Evolutionary conservation across 768 basidiomycete species (phyloP).

Genomic region (Calocybe indica): DNA sequence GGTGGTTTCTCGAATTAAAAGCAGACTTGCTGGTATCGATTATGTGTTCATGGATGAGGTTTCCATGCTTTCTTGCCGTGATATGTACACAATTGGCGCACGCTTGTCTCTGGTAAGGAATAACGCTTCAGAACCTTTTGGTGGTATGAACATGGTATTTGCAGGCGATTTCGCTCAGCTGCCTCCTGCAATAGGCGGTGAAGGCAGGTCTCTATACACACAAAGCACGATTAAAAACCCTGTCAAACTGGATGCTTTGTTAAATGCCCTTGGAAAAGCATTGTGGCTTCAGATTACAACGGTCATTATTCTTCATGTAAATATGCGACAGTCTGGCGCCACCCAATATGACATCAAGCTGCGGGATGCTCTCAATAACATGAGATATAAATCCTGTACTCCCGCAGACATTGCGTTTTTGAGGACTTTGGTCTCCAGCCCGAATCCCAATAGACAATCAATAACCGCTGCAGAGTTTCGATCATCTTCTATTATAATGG

Average conservation of each 20-base stretch:
- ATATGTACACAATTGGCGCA: conserved; percentile 20
- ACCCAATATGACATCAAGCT: conserved; percentile 17
- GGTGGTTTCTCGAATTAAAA: conserved; percentile 4
- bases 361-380: conserved; percentile 25
- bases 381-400: conserved; percentile 35
- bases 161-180: conserved; percentile 42
- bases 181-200: conserved; percentile 21
- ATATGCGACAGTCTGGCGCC: conserved; percentile 26
- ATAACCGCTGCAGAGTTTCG: conserved; percentile 16
- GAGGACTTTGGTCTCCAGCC: conserved; percentile 14
- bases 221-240: conserved; percentile 5
- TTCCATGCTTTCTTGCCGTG: conserved; percentile 29
- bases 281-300: conserved; percentile 23
- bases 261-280: conserved; percentile 16
- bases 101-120: conserved; percentile 13
- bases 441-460: not conserved
- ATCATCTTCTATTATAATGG: conserved; percentile 32
- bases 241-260: not conserved
- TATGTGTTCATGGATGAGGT: conserved; percentile 38
- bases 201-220: conserved; percentile 13
- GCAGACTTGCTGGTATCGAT: conserved; percentile 21
- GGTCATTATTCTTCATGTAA: conserved; percentile 19
- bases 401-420: conserved; percentile 29
- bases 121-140: conserved; percentile 17
- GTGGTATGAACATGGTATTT: conserved; percentile 34